Evolutionary conservation across 2,329 filamentous ascomycete genomes (phyloP).

Genomic region (Ascomycota sp.): DNA sequence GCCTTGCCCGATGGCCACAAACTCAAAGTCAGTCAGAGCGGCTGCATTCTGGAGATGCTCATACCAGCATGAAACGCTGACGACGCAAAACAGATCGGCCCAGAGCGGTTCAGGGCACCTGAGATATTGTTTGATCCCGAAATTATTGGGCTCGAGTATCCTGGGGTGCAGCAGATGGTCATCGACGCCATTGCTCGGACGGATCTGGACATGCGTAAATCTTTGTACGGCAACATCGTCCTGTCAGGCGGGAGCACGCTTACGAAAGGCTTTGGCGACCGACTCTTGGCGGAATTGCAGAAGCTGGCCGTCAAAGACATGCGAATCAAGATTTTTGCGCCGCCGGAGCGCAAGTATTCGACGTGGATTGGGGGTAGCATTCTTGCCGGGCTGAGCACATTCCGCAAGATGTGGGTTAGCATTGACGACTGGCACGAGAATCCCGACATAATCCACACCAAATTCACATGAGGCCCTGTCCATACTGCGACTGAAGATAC

Average conservation of each 20-base stretch:
- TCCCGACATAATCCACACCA: slow-evolving; percentile 94
- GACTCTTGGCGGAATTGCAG: slow-evolving; percentile 78
- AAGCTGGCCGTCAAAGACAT: slow-evolving; percentile 91
- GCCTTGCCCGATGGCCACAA: slow-evolving; percentile 79
- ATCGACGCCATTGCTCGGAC: slow-evolving; percentile 89
- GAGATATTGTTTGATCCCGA: slow-evolving; percentile 97
- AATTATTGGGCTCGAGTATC: slow-evolving; percentile 88
- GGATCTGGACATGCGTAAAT: slow-evolving; percentile 84
- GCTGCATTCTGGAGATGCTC: too few relatives aligned
- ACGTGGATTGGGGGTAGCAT: slow-evolving; percentile 99
- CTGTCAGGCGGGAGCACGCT: slow-evolving; percentile 87
- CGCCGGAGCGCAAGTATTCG: slow-evolving; percentile 91
- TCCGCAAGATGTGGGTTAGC: slow-evolving; percentile 99
- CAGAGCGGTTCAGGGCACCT: slow-evolving; percentile 83
- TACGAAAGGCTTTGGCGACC: slow-evolving; percentile 89
- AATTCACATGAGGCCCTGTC: slow-evolving; percentile 75
- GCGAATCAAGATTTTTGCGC: slow-evolving; percentile 97
- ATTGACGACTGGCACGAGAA: slow-evolving; percentile 99
- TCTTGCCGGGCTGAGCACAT: slow-evolving; percentile 85
- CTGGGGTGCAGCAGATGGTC: slow-evolving; percentile 91
- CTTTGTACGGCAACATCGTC: slow-evolving; percentile 88
- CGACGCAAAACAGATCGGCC: slow-evolving; percentile 39
- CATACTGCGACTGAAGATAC: background rate
- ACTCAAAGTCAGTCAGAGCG: slow-evolving; percentile 41
- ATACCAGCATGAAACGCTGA: background rate